Base-by-base conservation (phyloP, 768 basidiomycete genomes). In the Floccularia luteovirens region DNA sequence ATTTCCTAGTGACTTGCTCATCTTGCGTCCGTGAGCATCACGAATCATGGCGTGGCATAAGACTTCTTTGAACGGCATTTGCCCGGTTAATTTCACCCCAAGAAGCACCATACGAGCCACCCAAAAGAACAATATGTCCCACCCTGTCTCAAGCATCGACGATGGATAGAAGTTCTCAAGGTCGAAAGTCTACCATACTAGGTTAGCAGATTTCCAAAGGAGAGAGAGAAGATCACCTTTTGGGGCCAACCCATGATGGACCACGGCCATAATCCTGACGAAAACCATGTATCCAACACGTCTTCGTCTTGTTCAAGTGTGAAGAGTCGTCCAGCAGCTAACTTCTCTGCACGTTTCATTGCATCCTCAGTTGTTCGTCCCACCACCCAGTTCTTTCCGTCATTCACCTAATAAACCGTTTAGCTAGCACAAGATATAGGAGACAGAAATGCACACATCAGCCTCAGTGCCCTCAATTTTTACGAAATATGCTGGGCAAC, bases 111-210 rank as follows among this genome's bases (percentile, higher is more conserved):
- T 99, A 31, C 96, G 85, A 12, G 96, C 93, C 5, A 98, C 94
- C 96, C 96, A 99, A 77, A 98, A 98, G 74, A 93, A 93, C n/a
- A 99, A 62, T 52, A 98, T 98, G 48, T 98, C 96, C 94, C 96
- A 98, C 33, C 96, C 96, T 0, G 96, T 99, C 65, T 98, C 96
- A 22, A 98, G 77, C 31, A 98, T 50, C n/a, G 81, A 76, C 2
- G 89, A 65, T 0, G 96, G 96, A 60, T 93, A 99, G 67, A 89
- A 98, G 22, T 69, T 66, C 47, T 79, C 59, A 30, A 90, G 50
- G 56, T 98, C 94, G 3, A 64, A 45, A 0, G 90, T 92, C 89
- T 90, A 46, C 16, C 32, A 43, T 22, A 4, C 31, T 25, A 17
- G 42, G 38, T 52, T 28, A 43, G 35, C 38, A 33, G 38, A 17